Base-by-base conservation (phyloP, 306 rosid species). In the Alnus rubra region DNA sequence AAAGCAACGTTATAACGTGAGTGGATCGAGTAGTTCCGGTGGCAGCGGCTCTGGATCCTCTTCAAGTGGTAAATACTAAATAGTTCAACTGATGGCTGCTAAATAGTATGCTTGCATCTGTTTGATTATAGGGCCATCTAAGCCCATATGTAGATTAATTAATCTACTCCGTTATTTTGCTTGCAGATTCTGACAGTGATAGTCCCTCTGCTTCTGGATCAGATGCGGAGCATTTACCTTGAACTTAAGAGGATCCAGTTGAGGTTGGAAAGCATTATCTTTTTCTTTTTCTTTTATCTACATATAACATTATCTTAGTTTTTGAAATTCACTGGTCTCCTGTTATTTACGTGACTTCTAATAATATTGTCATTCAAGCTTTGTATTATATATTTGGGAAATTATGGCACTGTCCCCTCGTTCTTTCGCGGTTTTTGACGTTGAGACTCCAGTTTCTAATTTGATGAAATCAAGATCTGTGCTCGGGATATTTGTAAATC, bases 31-130 rank as follows among this genome's bases (percentile, higher is more conserved):
- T 85, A 95, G 97, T 81, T 91, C 98, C 72, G 85, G 96, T 87
- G 81, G 97, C 87, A 91, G 99, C 71, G 98, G 83, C 84, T 95
- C 98, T 59, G 96, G 95, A 69, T 93, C 99, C 73, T 91, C 98
- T 71, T 95, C 99, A 19, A 93, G 94, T 83, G 99, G 99, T 95
- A 95, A 76, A 64, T 78, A n/a, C 49, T 60, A 74, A 76, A 13
- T 9, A 63, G 44, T 76, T 45, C 45, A n/a, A 16, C 74, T 13
- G 28, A n/a, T 48, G 69, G 45, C 47, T 48, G 16, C 64, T 64
- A 35, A 13, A 58, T 54, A 53, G 53, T 81, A 33, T 81, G 28
- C 11, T 78, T 64, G 75, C 31, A 9, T 11, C 4, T 71, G 12
- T 42, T 39, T 68, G 69, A 39, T 68, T 68, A 1, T 37, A 18